Base-by-base conservation (phyloP, 805 yeast species). In the Cyberlindnera japonica region DNA sequence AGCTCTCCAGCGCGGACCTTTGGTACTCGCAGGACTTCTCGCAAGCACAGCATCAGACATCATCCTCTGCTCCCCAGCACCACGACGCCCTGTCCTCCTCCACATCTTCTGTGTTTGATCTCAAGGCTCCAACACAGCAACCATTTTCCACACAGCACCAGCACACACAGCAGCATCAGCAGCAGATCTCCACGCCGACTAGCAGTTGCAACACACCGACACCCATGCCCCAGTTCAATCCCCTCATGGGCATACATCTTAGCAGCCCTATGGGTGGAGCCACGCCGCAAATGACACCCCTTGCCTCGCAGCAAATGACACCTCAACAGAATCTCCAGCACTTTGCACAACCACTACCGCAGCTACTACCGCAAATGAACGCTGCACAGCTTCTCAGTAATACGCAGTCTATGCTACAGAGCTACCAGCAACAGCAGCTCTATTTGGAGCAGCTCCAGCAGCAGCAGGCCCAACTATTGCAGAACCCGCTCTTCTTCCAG, bases 401-500 rank as follows among this genome's bases (percentile, higher is more conserved):
- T 28, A 46, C 50, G 18, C 51, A 51, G 37, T 17, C 37, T 13
- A 24, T 48, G 38, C 40, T 48, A 10, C 50, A 47, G 31, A 49
- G 32, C 35, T 48, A 45, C 25, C 55, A 50, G 30, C 57, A 49
- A 13, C 56, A 52, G 33, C 54, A 53, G 43, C 40, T 41, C 13
- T 44, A 47, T 22, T 38, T 49, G 13, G 53, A 52, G 24, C 49
- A 41, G 17, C 37, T 47, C 12, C 55, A 52, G 30, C 54, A 49
- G 41, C 48, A 44, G 31, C 45, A 45, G 32, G 33, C 33, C 12
- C 49, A 41, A 27, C 33, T 42, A 15, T 43, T 43, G 15, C 54
- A 52, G 35, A 53, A 54, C 36, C 57, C 55, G 12, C 25, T 50
- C 33, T 43, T 53, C 35, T 43, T 49, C 16, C 58, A 51, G 40